A percentile compares a stretch with the other conserved stretches of the same genome.
phyloP scores from a whole-genome alignment of 768 basidiomycete species.

The Galerina sulciceps region DNA sequence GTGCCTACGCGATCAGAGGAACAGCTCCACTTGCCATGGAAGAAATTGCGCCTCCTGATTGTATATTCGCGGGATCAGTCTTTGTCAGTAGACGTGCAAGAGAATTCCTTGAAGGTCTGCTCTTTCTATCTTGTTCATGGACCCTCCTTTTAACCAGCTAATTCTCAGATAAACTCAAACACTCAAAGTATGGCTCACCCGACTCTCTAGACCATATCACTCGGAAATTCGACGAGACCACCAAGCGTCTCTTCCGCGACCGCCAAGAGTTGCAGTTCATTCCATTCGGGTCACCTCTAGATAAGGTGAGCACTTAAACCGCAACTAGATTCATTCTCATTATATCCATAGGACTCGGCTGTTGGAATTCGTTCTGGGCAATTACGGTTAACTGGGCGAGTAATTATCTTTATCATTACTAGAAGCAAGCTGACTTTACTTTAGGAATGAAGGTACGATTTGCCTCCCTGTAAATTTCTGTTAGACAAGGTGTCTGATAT shows the following conservation, averaged over 20 bases:
- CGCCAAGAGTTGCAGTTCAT: constrained; percentile 71
- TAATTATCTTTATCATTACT: neutral
- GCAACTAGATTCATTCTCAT: neutral
- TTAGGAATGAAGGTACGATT: constrained; percentile 35
- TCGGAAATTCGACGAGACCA: constrained; percentile 81
- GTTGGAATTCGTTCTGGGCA: constrained; percentile 77
- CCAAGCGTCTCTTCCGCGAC: constrained; percentile 78
- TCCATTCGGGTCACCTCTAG: constrained; percentile 76
- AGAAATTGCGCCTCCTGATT: constrained; percentile 84
- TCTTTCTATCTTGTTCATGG: neutral
- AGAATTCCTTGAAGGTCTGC: constrained; percentile 69
- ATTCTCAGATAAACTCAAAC: constrained; percentile 68
- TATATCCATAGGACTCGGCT: constrained; percentile 41
- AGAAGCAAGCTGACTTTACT: constrained; percentile 3
- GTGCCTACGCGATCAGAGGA: constrained; percentile 75
- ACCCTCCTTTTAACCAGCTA: neutral
- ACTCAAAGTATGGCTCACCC: constrained; percentile 71
- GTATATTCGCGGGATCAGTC: constrained; percentile 85
- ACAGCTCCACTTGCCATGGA: constrained; percentile 77
- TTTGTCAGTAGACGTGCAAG: constrained; percentile 80
- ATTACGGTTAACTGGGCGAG: constrained; percentile 71
- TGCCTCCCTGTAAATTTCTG: neutral
- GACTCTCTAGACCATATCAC: constrained; percentile 82
- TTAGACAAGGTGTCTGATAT: constrained; percentile 18
- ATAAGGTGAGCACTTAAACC: constrained; percentile 44